Percentiles rank a stretch among this genome's conserved stretches.
Evolutionary conservation across 805 yeast genomes (phyloP).

Genomic region (Starmerella stellata): DNA sequence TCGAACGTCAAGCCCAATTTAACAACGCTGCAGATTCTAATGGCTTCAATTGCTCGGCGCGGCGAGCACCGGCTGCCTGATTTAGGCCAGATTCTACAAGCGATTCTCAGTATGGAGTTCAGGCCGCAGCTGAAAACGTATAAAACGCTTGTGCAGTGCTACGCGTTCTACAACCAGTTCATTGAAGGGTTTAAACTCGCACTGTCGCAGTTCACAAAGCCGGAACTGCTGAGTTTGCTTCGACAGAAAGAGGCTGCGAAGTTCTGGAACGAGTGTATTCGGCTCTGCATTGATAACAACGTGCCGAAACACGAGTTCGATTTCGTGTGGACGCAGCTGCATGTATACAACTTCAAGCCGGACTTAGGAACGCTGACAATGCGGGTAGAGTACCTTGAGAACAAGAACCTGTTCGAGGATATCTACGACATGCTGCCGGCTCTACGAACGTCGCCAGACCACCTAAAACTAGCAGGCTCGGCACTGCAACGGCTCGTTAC

Average conservation of each 20-base stretch:
- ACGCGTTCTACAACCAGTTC: constrained; percentile 16
- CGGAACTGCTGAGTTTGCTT: constrained; percentile 7
- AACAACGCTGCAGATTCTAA: constrained; percentile 21
- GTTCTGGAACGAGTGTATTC: constrained; percentile 17
- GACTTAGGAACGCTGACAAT: constrained; percentile 12
- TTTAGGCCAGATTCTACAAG: constrained; percentile 12
- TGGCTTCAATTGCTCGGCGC: constrained; percentile 20
- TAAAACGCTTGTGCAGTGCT: constrained; percentile 17
- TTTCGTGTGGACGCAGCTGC: constrained; percentile 12
- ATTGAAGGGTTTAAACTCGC: constrained; percentile 16
- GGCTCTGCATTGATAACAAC: constrained; percentile 12
- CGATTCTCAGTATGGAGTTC: constrained; percentile 13
- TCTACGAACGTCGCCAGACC: constrained; percentile 1
- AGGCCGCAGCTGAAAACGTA: constrained; percentile 16
- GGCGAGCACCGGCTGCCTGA: constrained; percentile 9
- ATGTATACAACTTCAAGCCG: constrained; percentile 7
- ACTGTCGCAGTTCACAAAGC: constrained; percentile 5
- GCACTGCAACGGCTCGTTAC: constrained; percentile 9
- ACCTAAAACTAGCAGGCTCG: constrained; percentile 6
- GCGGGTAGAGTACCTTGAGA: constrained; percentile 11
- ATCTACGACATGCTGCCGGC: constrained; percentile 9
- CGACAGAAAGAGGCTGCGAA: constrained; percentile 7
- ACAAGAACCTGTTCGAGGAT: constrained; percentile 12
- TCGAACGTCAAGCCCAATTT: constrained; percentile 19
- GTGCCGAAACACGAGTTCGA: constrained; percentile 8